Conservation (phyloP, 345 rosid species). For the Mangifera indica region DNA sequence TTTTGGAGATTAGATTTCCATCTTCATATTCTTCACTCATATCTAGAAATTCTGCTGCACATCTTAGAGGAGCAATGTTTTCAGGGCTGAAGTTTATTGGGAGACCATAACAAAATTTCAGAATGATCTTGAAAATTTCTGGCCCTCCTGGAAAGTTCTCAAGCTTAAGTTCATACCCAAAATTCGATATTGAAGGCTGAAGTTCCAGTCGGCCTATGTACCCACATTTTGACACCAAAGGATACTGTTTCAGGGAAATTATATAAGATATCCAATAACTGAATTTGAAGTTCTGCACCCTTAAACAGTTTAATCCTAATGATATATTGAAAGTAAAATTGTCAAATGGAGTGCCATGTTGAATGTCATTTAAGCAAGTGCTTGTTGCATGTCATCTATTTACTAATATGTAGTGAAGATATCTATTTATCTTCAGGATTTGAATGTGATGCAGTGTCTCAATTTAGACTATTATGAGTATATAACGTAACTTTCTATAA, state of each 20-base stretch:
- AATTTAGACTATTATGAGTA: neutral
- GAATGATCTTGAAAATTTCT: conserved; percentile 62
- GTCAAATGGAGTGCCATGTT: neutral
- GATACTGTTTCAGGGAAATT: conserved; percentile 51
- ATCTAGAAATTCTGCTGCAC: conserved; percentile 80
- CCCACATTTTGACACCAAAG: conserved; percentile 83
- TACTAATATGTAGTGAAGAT: neutral
- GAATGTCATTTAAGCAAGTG: neutral
- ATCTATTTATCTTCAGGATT: neutral
- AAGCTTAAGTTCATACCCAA: conserved; percentile 55
- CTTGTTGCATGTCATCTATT: neutral
- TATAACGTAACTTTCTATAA: neutral
- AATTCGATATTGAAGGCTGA: conserved; percentile 55
- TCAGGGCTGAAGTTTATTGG: conserved; percentile 56
- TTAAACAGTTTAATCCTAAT: no score
- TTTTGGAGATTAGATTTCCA: conserved; percentile 74
- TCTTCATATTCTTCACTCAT: conserved; percentile 89
- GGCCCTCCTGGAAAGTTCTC: conserved; percentile 81
- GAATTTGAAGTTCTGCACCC: no score
- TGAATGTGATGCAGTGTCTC: neutral
- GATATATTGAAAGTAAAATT: neutral
- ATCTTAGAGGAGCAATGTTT: conserved; percentile 66
- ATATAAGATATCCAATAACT: no score
- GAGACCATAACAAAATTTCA: conserved; percentile 71
- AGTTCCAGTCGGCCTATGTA: conserved; percentile 63